A percentile compares a stretch with the other conserved stretches of the same genome.
These are phyloP conservation scores for Stachybotrys chartarum DNA, from an alignment of 2,329 filamentous ascomycete species.

Conservation along the genomic window DNA sequence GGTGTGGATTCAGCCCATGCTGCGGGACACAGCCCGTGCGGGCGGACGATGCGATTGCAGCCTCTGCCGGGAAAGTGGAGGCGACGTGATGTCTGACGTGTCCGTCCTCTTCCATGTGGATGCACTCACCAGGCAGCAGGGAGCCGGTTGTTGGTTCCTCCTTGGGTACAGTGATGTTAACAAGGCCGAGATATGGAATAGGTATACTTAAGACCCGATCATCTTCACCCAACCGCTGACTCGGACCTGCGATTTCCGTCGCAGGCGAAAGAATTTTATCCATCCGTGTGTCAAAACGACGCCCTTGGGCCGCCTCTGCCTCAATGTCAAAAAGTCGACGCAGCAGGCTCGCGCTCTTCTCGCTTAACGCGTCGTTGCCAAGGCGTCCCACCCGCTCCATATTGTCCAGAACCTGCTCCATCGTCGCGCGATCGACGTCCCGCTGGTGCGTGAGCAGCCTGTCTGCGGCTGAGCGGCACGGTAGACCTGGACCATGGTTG, in stretches of 20 bases:
- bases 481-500: background rate
- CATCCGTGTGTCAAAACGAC: background rate
- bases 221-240: background rate
- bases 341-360: background rate
- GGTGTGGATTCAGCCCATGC: no score
- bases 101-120: no score
- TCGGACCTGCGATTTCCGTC: background rate
- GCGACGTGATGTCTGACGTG: no score
- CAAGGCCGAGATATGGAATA: background rate
- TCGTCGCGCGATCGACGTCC: conserved; percentile 1
- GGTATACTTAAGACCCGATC: background rate
- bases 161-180: background rate
- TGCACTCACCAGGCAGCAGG: no score
- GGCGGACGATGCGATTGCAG: no score
- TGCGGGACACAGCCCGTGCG: no score
- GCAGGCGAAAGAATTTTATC: background rate
- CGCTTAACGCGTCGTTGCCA: background rate
- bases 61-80: no score
- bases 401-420: background rate
- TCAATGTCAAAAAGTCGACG: background rate
- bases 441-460: conserved; percentile 1
- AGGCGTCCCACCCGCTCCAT: background rate
- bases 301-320: background rate
- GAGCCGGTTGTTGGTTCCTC: no score
- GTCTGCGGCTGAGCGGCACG: background rate